Percentiles rank a stretch among this genome's conserved stretches.
Evolutionary conservation across 345 rosid species (phyloP).

Genomic region (Trapa incisa): DNA sequence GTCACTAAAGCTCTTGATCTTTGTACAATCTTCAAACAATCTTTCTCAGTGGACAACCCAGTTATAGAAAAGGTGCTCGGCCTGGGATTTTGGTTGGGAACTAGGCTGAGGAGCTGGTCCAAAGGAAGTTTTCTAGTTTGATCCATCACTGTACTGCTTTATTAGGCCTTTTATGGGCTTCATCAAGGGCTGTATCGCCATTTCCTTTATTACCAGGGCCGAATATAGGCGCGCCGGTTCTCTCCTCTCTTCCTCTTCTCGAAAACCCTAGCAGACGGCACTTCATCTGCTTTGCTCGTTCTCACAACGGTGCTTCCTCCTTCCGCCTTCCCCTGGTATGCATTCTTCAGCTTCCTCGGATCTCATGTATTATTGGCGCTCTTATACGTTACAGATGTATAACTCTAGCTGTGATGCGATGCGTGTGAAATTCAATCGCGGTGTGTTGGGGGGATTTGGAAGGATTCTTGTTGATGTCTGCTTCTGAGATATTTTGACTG

Average conservation of each 20-base stretch:
- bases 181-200: background rate
- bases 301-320: slow-evolving; percentile 1
- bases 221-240: background rate
- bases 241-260: background rate
- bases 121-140: background rate
- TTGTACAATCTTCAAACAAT: background rate
- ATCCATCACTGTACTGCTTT: background rate
- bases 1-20: background rate
- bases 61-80: background rate
- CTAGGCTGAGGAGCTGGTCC: background rate
- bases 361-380: background rate
- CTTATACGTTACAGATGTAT: background rate
- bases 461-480: too few relatives aligned
- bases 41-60: background rate
- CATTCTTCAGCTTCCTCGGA: background rate
- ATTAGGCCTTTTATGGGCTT: background rate
- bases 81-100: background rate
- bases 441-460: too few relatives aligned
- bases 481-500: too few relatives aligned
- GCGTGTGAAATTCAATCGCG: too few relatives aligned
- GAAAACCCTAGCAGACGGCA: background rate
- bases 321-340: background rate
- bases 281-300: background rate
- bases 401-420: background rate
- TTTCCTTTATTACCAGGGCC: background rate